Conservation (phyloP, 108 stramenopile genomes). For the Phaeodactylum tricornutum region DNA sequence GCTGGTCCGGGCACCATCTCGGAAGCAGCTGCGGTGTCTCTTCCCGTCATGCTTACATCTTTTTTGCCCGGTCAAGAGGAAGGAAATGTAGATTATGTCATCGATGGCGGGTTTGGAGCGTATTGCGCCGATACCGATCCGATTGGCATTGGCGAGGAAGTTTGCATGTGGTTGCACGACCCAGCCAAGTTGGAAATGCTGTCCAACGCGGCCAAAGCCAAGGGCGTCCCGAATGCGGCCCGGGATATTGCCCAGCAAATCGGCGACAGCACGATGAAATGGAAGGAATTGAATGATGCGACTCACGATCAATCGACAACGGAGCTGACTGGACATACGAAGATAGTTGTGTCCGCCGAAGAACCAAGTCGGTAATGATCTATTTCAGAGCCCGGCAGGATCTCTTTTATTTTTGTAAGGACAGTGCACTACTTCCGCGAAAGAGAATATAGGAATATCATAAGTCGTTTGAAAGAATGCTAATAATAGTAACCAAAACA, state of each 20-base stretch:
- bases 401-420: too few species aligned
- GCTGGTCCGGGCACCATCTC: conserved; percentile 98
- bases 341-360: too few species aligned
- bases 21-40: conserved; percentile 88
- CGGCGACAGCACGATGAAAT: conserved; percentile 60
- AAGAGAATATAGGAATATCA: too few species aligned
- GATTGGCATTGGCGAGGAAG: conserved; percentile 57
- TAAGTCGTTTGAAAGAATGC: too few species aligned
- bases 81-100: conserved; percentile 82
- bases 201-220: conserved; percentile 47
- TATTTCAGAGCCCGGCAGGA: too few species aligned
- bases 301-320: too few species aligned
- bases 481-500: too few species aligned
- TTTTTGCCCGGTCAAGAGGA: conserved; percentile 85
- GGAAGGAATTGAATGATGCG: conserved; percentile 43
- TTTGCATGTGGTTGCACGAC: conserved; percentile 56
- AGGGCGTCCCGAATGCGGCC: conserved; percentile 69
- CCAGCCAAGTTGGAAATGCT: conserved; percentile 39
- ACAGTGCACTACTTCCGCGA: too few species aligned
- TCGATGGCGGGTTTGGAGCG: conserved; percentile 67
- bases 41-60: conserved; percentile 89
- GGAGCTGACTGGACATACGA: too few species aligned
- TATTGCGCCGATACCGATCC: conserved; percentile 67
- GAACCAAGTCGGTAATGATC: too few species aligned
- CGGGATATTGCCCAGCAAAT: conserved; percentile 70